These are phyloP conservation scores for Chlorella sp. DNA, from an alignment of 139 green algal genomes.

Conservation along the genomic window DNA sequence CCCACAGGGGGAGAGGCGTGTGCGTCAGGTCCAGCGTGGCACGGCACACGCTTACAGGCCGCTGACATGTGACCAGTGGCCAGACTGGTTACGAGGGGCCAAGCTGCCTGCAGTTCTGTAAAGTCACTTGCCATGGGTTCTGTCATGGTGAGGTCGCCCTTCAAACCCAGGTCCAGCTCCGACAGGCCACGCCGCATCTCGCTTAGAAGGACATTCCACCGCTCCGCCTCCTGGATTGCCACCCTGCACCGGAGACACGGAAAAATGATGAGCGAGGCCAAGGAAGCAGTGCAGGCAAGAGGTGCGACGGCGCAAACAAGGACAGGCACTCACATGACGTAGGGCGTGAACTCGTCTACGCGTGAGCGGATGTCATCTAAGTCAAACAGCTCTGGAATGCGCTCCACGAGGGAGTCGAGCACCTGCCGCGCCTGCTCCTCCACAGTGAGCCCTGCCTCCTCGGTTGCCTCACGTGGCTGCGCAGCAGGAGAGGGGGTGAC, in stretches of 20 bases:
- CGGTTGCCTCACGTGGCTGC: conserved; percentile 21
- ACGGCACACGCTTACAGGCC: neutral
- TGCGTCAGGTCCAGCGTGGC: neutral
- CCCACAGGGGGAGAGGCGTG: neutral
- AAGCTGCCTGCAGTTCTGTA: too few relatives aligned
- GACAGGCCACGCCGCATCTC: conserved; percentile 83
- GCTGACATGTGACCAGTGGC: too few relatives aligned
- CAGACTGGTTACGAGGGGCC: too few relatives aligned
- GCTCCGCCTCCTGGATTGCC: conserved; percentile 87
- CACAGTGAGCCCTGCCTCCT: conserved; percentile 53
- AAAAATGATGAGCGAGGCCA: neutral
- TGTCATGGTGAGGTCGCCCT: conserved; percentile 92
- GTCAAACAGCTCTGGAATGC: conserved; percentile 83
- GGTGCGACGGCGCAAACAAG: too few relatives aligned
- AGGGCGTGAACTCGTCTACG: conserved; percentile 87
- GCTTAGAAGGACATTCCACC: conserved; percentile 88
- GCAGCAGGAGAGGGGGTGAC: neutral
- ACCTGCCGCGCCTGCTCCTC: conserved; percentile 84
- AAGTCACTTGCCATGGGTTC: conserved; percentile 74
- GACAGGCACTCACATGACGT: conserved; percentile 84
- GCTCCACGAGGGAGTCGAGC: conserved; percentile 87
- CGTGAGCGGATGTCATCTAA: conserved; percentile 87
- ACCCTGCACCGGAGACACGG: too few relatives aligned
- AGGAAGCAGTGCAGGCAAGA: neutral
- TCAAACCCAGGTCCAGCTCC: conserved; percentile 94